Evolutionary conservation across 768 basidiomycete genomes (phyloP).

Genomic region (Trametes meyenii): DNA sequence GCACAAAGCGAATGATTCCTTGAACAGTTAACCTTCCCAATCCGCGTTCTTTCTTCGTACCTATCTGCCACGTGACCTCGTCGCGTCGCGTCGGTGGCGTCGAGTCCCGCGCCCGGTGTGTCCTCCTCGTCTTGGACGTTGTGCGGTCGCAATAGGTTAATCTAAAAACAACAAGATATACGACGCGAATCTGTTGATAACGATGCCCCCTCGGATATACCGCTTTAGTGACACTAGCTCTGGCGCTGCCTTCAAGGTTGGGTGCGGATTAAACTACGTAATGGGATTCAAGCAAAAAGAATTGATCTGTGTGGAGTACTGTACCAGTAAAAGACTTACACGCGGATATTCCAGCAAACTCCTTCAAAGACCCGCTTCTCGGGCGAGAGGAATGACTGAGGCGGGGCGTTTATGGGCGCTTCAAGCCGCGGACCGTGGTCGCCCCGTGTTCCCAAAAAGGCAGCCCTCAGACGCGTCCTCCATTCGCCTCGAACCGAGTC

Average conservation of each 20-base stretch:
- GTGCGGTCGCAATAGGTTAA: neutral
- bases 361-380: no score
- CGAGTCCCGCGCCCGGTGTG: neutral
- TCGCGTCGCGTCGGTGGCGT: slow-evolving; percentile 21
- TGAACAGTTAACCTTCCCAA: neutral
- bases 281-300: no score
- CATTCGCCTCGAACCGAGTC: neutral
- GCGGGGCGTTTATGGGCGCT: slow-evolving; percentile 3
- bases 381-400: slow-evolving; percentile 2
- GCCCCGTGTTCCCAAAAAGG: slow-evolving; percentile 9
- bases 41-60: neutral
- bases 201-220: neutral
- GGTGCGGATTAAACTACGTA: no score
- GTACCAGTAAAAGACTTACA: no score
- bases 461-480: slow-evolving; percentile 15
- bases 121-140: neutral
- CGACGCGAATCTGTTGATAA: neutral
- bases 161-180: neutral
- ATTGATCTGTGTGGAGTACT: no score
- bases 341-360: no score
- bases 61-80: slow-evolving; percentile 4
- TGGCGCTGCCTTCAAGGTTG: no score
- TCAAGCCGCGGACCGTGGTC: neutral
- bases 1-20: neutral
- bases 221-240: no score